Evolutionary conservation across 164 flowering plant genomes (phyloP), one percentile per base, ranked within the genome.

Genomic region (Aristolochia fimbriata): DNA sequence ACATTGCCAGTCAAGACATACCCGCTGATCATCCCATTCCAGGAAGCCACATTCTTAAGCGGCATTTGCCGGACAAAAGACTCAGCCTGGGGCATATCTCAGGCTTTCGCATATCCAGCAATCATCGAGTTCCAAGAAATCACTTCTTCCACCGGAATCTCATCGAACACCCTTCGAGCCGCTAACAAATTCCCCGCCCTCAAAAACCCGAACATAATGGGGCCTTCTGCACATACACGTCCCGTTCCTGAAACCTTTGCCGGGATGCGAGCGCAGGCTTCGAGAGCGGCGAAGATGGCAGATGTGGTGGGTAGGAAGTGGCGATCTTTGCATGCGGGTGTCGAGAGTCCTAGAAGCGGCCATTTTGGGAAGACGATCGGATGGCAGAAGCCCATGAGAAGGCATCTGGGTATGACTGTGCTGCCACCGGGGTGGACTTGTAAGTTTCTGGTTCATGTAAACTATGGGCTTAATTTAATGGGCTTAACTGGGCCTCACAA

Each of bases 91-190:
- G 55, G 47, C 73, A 70, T 68, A 55, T 74, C 61, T 57, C 74
- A 68, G 4, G 31, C 62, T 47, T 63, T 74, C 5, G 69, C 70
- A 68, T 68, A 79, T 46, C 75, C 78, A 1, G 71, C 60, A 49
- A 79, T 60, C 76, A 79, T 73, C 19, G 82, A 65, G 43, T 76
- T 76, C 78, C 78, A 76, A 13, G 80, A 79, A 15, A 74, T 48
- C 22, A 71, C 73, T 33, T 79, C 80, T 52, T 62, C 72, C 56
- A 6, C 51, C 4, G 78, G 78, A 60, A 76, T 74, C 43, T 72
- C 77, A 43, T 65, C 64, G 30, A 78, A 71, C 19, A 76, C 47
- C 25, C 54, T 58, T 52, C 58, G 52, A 1, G 80, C 82, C 48
- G 47, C 41, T 11, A 7, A 27, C 50, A 76, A 57, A 14, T 76